Evolutionary conservation across 129 eudicot species (phyloP).

Genomic region (Gnaphalium uliginosum): DNA sequence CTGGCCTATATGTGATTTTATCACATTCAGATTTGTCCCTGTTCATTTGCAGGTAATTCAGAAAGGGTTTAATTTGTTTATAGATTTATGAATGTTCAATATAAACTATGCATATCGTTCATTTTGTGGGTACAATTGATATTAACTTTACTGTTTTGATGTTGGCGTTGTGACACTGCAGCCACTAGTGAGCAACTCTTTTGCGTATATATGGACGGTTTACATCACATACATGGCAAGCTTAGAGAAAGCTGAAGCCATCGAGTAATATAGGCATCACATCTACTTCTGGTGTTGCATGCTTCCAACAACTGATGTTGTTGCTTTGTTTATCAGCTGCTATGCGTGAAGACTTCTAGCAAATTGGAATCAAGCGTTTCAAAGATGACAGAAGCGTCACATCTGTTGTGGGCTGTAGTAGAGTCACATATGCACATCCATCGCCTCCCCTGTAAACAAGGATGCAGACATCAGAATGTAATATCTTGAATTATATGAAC

Average conservation of each 20-base stretch:
- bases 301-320: background rate
- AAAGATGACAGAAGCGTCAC: background rate
- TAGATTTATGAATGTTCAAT: background rate
- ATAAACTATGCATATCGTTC: background rate
- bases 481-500: background rate
- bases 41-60: constrained; percentile 84
- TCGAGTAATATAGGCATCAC: background rate
- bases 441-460: background rate
- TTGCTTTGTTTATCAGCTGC: background rate
- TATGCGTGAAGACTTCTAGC: background rate
- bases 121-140: background rate
- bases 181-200: constrained; percentile 90
- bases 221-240: constrained; percentile 95
- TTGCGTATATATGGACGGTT: constrained; percentile 79
- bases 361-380: background rate
- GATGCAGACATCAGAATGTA: background rate
- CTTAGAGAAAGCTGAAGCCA: constrained; percentile 56
- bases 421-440: background rate
- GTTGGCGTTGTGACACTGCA: constrained; percentile 37
- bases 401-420: background rate
- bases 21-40: constrained; percentile 89
- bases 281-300: background rate
- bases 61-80: background rate
- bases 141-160: background rate
- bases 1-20: constrained; percentile 95